Percentiles rank a stretch among this genome's conserved stretches.
These are phyloP conservation scores for Rhizopus microsporus DNA, from an alignment of 371 early-diverging fungal genomes.

Conservation along the genomic window DNA sequence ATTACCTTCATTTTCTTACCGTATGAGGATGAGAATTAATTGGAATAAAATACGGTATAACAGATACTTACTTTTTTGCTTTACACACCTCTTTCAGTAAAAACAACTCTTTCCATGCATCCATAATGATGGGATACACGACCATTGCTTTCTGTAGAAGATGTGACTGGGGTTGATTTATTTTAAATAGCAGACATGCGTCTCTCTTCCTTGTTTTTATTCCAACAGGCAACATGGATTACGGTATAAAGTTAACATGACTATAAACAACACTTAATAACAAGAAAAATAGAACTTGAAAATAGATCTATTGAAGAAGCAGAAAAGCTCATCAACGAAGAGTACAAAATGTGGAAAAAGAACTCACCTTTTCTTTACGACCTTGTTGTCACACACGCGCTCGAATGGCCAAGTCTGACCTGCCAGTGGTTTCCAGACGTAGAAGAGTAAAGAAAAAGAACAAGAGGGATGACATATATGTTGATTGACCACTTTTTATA, in stretches of 20 bases:
- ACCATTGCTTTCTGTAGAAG: too few species aligned
- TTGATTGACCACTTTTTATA: background rate
- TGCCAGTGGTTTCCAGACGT: slow-evolving; percentile 99
- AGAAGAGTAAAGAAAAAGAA: slow-evolving; percentile 67
- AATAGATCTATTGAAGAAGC: slow-evolving; percentile 44
- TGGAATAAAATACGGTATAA: too few species aligned
- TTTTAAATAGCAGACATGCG: background rate
- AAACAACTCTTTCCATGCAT: too few species aligned
- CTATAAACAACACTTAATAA: background rate
- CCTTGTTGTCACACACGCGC: slow-evolving; percentile 95
- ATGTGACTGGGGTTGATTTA: slow-evolving; percentile 1
- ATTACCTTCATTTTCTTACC: too few species aligned
- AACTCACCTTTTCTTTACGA: slow-evolving; percentile 99
- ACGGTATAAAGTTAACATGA: slow-evolving; percentile 14
- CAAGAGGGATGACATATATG: background rate
- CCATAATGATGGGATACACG: too few species aligned
- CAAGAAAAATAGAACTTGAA: slow-evolving; percentile 11
- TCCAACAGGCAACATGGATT: slow-evolving; percentile 14
- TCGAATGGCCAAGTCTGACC: slow-evolving; percentile 98
- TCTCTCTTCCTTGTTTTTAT: slow-evolving; percentile 1
- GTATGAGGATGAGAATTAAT: too few species aligned
- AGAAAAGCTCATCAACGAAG: slow-evolving; percentile 93
- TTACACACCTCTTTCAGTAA: too few species aligned
- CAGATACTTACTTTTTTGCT: too few species aligned
- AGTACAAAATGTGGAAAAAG: slow-evolving; percentile 99